These are phyloP conservation scores for Entomortierella chlamydospora DNA, from an alignment of 192 early-diverging fungal species.

Conservation along the genomic window DNA sequence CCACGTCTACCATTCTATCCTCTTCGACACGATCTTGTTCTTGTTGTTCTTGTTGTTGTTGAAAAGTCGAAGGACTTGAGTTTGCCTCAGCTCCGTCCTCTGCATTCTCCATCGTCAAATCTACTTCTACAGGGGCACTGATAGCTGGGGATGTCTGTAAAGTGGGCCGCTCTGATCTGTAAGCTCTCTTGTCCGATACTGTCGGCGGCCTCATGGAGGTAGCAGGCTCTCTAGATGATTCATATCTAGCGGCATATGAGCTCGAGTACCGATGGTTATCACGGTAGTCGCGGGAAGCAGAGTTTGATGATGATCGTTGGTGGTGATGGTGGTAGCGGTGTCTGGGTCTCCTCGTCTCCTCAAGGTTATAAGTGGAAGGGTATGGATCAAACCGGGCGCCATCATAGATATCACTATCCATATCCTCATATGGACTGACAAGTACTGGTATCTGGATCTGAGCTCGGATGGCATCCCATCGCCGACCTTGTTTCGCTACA, in stretches of 20 bases:
- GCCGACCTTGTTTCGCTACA: conserved; percentile 44
- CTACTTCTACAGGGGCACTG: background rate
- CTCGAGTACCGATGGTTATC: background rate
- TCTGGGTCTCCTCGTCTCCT: conserved; percentile 1
- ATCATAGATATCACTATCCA: conserved; percentile 35
- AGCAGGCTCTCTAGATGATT: background rate
- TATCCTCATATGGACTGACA: conserved; percentile 28
- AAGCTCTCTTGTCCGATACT: background rate
- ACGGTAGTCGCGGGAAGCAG: background rate
- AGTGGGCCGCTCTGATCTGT: background rate
- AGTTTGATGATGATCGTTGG: background rate
- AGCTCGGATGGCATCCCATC: conserved; percentile 41
- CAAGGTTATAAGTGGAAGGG: background rate
- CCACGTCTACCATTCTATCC: conserved; percentile 3
- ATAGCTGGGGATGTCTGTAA: background rate
- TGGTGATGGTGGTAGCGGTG: conserved; percentile 7
- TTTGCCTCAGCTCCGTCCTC: background rate
- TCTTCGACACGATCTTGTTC: background rate
- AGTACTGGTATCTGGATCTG: conserved; percentile 44
- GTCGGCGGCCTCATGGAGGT: background rate
- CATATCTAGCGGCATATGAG: background rate
- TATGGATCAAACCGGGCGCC: conserved; percentile 21
- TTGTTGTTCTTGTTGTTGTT: background rate
- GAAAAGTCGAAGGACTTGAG: background rate
- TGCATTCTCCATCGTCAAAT: background rate